Base-by-base conservation (phyloP, 1,284 basidiomycete species). In the Flammula alnicola region DNA sequence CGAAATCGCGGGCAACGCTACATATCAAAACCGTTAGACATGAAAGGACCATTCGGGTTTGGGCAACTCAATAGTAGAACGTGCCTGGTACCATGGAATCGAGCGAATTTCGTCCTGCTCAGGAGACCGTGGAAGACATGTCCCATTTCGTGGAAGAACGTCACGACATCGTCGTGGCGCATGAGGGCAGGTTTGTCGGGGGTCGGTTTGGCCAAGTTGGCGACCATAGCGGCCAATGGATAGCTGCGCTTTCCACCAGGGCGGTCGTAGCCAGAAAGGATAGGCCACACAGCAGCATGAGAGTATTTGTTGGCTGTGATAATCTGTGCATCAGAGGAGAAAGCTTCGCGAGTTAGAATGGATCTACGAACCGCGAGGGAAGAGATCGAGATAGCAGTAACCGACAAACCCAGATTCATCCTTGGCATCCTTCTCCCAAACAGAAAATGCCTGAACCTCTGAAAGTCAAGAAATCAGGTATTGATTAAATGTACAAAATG, bases 61-160 rank as follows among this genome's bases (percentile, higher is more conserved):
- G 7, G 11, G 20, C 12, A 14, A 16, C 37, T 37, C 5, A 17
- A 25, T 19, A 51, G 11, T 39, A 17, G 11, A 30, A 61, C 66
- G 19, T 42, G 80, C 79, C 76, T 78, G 17, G 88, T 91, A 5
- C 91, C 90, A 58, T 92, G 88, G 81, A 94, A 94, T 19, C 85
- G 75, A 17, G 81, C 68, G 64, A 83, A 93, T 57, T 79, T 80
- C 16, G 90, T 93, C 52, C 72, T 75, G 61, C 85, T 88, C 44
- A 91, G 70, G 41, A 94, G 68, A 1, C 86, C 87, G 63, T 94
- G 92, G 79, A 93, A 93, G 10, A 91, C 89, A 58, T 94, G 92
- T 0, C 92, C 92, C 83, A 92, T 87, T 66, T 89, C 86, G 58
- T 89, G 86, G 79, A 89, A 89, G 68, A 89, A 88, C 0, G 86